A percentile compares a stretch with the other conserved stretches of the same genome.
These are phyloP conservation scores for Dothideomycetes sp. DNA, from an alignment of 2,329 filamentous ascomycete species.

Conservation along the genomic window DNA sequence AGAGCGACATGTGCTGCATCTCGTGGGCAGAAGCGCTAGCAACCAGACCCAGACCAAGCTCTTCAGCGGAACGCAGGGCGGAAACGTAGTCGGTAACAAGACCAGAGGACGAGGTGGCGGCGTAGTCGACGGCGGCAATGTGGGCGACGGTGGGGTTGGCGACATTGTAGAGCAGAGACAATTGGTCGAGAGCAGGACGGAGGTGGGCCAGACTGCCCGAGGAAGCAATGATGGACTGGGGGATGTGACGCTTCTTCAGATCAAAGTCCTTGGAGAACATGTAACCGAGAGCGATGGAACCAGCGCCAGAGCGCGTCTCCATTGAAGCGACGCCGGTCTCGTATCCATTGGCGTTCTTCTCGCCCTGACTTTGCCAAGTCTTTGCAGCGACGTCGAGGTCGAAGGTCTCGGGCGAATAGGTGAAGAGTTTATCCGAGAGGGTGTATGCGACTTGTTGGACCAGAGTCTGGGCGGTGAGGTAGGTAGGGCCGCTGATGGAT, in stretches of 20 bases:
- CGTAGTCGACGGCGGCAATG: slow-evolving; percentile 82
- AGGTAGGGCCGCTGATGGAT: slow-evolving; percentile 74
- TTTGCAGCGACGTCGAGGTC: slow-evolving; percentile 78
- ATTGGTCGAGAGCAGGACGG: slow-evolving; percentile 77
- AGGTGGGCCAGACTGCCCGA: slow-evolving; percentile 74
- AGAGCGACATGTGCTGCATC: slow-evolving; percentile 89
- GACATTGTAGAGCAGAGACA: slow-evolving; percentile 82
- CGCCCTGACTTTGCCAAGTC: slow-evolving; percentile 60
- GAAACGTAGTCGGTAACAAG: slow-evolving; percentile 82
- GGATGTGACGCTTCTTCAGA: slow-evolving; percentile 78
- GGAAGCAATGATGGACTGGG: slow-evolving; percentile 81
- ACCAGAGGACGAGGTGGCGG: slow-evolving; percentile 52
- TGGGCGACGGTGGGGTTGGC: slow-evolving; percentile 91
- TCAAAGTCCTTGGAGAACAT: slow-evolving; percentile 98
- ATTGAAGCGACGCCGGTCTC: slow-evolving; percentile 67
- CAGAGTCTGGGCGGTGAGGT: slow-evolving; percentile 84
- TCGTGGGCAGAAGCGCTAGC: slow-evolving; percentile 82
- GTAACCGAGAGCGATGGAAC: slow-evolving; percentile 86
- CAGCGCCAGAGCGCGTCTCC: slow-evolving; percentile 82
- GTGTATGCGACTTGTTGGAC: slow-evolving; percentile 94
- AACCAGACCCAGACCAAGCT: slow-evolving; percentile 79
- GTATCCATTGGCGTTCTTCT: slow-evolving; percentile 75
- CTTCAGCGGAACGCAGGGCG: slow-evolving; percentile 73
- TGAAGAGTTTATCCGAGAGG: slow-evolving; percentile 93
- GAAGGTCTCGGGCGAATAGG: slow-evolving; percentile 89